Base-by-base conservation (phyloP, 768 basidiomycete genomes). In the Infundibulicybe gibba region DNA sequence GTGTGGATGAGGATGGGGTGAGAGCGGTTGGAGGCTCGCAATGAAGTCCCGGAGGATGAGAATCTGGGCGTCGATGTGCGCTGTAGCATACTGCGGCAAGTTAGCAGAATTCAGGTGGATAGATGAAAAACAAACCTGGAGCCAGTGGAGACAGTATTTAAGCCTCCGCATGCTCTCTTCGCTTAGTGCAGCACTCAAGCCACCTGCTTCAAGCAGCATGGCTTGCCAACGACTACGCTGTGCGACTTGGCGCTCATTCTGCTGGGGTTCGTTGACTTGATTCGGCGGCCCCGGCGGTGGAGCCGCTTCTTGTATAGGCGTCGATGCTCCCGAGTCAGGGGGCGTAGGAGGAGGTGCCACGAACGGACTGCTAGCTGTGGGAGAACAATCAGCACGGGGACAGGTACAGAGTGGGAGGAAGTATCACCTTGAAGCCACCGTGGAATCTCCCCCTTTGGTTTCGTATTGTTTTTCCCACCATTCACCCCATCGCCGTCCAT, bases 81-180 rank as follows among this genome's bases (percentile, higher is more conserved):
- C 69, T 1, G 91, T 93, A 8, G 93, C 92, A 58, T 89, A 94
- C 90, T 93, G 50, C 49, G 25, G 32, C 14, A 42, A 13, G 45
- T 58, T 8, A 45, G 45, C 25, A 25, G 25, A 8, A 8, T 25
- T 38, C 14, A 44, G 40, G 42, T 37, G 33, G n/a, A 2, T 31
- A 30, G 31, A 20, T 9, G 19, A 37, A 41, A 42, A 37, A 71
- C 79, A 17, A 20, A 90, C 90, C 72, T 89, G 85, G 14, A 95
- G 71, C 90, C 91, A 94, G 48, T 90, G 81, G 21, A 95, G 61
- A 64, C 89, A 92, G 59, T 94, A 94, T 60, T 83, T 83, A 34
- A 95, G 65, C 44, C 87, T 73, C 46, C 88, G 74, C 87, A 95
- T 88, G 57, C 85, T 92, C 63, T 94, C 93, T 52, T 94, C 91